phyloP scores from a whole-genome alignment of 1,284 basidiomycete genomes.

The Phylloboletellus chloephorus region DNA sequence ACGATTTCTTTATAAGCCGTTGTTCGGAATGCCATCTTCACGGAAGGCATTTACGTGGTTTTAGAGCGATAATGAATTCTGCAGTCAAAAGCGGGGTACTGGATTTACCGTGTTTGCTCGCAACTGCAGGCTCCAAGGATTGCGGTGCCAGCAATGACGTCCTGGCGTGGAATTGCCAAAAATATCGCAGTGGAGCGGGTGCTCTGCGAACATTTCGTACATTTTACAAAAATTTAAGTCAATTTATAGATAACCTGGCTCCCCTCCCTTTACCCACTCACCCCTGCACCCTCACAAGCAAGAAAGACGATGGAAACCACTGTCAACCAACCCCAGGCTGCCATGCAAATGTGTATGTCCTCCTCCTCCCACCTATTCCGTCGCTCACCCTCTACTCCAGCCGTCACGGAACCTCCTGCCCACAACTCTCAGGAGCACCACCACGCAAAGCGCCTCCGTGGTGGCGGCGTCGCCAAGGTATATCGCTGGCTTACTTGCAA shows the following conservation, averaged over 20 bases:
- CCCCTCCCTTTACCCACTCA: neutral
- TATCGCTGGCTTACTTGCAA: neutral
- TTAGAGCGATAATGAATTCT: too few relatives aligned
- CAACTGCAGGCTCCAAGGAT: too few relatives aligned
- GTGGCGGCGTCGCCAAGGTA: conserved; percentile 47
- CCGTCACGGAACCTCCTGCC: conserved; percentile 35
- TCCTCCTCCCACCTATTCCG: neutral
- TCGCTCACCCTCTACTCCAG: conserved; percentile 16
- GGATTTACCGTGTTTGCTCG: too few relatives aligned
- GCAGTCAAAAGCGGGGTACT: too few relatives aligned
- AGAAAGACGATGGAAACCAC: conserved; percentile 33
- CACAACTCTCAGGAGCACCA: conserved; percentile 36
- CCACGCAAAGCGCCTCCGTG: conserved; percentile 43
- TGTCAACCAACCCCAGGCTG: conserved; percentile 41
- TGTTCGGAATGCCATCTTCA: too few relatives aligned
- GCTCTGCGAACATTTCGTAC: neutral
- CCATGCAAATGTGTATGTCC: conserved; percentile 45
- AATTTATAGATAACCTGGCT: conserved; percentile 19
- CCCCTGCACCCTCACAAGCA: conserved; percentile 24
- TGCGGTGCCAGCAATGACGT: too few relatives aligned
- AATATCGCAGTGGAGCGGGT: conserved; percentile 11
- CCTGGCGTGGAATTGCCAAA: neutral
- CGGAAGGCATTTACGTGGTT: too few relatives aligned
- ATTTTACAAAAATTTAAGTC: too few relatives aligned
- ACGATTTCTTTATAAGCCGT: too few relatives aligned